phyloP scores from a whole-genome alignment of 306 rosid species.

The Lathyrus tuberosus region DNA sequence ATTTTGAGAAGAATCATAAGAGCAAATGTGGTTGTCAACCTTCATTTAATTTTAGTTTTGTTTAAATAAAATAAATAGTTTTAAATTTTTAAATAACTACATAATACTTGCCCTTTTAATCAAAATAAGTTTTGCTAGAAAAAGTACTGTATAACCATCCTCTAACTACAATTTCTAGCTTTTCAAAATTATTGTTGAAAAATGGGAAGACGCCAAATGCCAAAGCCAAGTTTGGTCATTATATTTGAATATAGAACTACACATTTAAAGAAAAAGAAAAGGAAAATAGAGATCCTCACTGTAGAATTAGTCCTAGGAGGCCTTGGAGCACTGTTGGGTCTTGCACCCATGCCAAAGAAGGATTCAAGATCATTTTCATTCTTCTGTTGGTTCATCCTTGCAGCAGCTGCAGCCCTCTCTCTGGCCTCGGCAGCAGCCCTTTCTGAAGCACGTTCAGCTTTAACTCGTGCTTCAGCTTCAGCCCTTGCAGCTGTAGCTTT shows the following conservation, averaged over 20 bases:
- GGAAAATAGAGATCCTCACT: conserved; percentile 52
- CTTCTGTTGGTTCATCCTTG: conserved; percentile 77
- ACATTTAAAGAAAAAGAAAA: conserved; percentile 27
- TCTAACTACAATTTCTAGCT: conserved; percentile 17
- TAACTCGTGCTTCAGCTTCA: conserved; percentile 76
- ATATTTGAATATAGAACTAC: conserved; percentile 28
- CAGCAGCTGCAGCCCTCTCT: conserved; percentile 78
- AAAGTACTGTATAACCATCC: conserved; percentile 23
- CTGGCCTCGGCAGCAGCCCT: conserved; percentile 75
- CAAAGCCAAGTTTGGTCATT: conserved; percentile 21
- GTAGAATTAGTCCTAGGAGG: conserved; percentile 78
- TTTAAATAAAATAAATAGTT: conserved; percentile 1
- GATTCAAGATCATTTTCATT: conserved; percentile 82
- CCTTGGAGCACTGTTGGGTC: conserved; percentile 89
- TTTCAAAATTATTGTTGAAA: conserved; percentile 21
- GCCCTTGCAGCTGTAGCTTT: conserved; percentile 55
- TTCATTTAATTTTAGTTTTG: conserved; percentile 10
- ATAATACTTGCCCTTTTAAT: conserved; percentile 18
- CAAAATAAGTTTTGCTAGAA: conserved; percentile 14
- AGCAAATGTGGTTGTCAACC: conserved; percentile 3
- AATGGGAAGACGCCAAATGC: conserved; percentile 10
- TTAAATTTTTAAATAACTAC: conserved; percentile 1
- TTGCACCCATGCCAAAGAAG: conserved; percentile 69
- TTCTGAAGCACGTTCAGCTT: conserved; percentile 86
- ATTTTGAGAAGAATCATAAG: conserved; percentile 17